These are phyloP conservation scores for Floccularia luteovirens DNA, from an alignment of 768 basidiomycete species.

Conservation along the genomic window DNA sequence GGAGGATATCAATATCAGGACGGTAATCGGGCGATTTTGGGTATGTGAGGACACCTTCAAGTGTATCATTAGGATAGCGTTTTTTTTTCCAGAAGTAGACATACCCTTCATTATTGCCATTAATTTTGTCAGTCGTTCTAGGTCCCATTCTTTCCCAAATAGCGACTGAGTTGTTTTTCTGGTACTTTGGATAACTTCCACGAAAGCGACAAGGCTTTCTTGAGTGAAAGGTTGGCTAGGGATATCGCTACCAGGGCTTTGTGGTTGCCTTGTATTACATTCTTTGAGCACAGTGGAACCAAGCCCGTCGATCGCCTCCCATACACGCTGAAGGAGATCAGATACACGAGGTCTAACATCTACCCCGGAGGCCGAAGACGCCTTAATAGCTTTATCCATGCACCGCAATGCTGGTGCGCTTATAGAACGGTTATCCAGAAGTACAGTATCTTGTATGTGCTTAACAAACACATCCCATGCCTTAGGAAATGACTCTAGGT, in stretches of 20 bases:
- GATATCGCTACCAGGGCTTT: constrained; percentile 11
- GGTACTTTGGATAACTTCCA: constrained; percentile 62
- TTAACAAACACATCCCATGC: constrained; percentile 73
- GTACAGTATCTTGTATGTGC: constrained; percentile 64
- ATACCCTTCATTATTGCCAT: constrained; percentile 75
- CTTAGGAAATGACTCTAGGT: constrained; percentile 57
- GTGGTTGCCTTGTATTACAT: constrained; percentile 5
- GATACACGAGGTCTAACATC: constrained; percentile 34
- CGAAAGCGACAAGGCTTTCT: constrained; percentile 77
- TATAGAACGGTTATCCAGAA: constrained; percentile 58
- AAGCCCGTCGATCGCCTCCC: constrained; percentile 63
- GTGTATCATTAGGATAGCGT: constrained; percentile 1
- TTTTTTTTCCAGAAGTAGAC: constrained; percentile 3
- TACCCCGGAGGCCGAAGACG: constrained; percentile 33
- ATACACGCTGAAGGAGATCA: constrained; percentile 52
- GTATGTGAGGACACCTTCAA: constrained; percentile 69
- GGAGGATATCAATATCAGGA: constrained; percentile 77
- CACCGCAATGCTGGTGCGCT: constrained; percentile 83
- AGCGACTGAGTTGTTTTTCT: constrained; percentile 39
- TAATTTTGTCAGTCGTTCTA: constrained; percentile 57
- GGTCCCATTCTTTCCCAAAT: constrained; percentile 54
- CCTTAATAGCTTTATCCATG: constrained; percentile 71
- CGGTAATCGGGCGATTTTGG: constrained; percentile 78
- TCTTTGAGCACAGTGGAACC: constrained; percentile 34
- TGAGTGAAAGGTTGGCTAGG: constrained; percentile 59